phyloP scores from a whole-genome alignment of 345 rosid species.

The Aquilaria sinensis region DNA sequence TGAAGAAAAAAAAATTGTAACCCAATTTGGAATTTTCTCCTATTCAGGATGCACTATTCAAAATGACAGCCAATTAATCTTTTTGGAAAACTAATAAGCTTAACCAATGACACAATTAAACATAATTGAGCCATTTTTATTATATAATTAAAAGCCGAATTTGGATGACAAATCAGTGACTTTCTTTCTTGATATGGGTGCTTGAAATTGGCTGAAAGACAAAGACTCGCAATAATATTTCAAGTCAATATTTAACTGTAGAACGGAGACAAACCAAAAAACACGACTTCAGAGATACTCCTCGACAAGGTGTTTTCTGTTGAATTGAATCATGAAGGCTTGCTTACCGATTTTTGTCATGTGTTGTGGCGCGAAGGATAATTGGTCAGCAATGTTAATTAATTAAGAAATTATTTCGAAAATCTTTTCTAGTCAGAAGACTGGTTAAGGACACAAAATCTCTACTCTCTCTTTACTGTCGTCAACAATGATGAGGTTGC shows the following conservation, averaged over 20 bases:
- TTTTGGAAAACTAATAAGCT: constrained; percentile 1
- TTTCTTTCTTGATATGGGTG: neutral
- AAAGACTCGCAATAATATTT: constrained; percentile 9
- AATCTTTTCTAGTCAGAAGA: too few species aligned
- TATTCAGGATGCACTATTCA: too few species aligned
- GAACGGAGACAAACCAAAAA: constrained; percentile 11
- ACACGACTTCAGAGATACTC: constrained; percentile 29
- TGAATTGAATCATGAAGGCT: constrained; percentile 7
- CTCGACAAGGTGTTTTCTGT: constrained; percentile 38
- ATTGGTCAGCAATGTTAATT: too few species aligned
- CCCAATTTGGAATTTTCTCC: too few species aligned
- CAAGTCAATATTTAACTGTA: constrained; percentile 19
- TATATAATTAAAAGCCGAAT: too few species aligned
- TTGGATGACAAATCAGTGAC: too few species aligned
- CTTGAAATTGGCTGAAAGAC: neutral
- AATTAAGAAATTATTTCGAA: too few species aligned
- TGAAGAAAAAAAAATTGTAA: neutral
- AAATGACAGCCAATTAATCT: neutral
- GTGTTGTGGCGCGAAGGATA: too few species aligned
- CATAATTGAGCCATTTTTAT: too few species aligned
- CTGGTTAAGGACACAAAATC: too few species aligned
- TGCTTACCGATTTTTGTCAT: neutral
- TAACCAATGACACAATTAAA: too few species aligned
- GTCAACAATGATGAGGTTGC: constrained; percentile 3
- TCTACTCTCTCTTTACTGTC: neutral